Evolutionary conservation across 805 yeast species (phyloP), one percentile per base, ranked within the genome.

Genomic region (Wickerhamiella brachini): DNA sequence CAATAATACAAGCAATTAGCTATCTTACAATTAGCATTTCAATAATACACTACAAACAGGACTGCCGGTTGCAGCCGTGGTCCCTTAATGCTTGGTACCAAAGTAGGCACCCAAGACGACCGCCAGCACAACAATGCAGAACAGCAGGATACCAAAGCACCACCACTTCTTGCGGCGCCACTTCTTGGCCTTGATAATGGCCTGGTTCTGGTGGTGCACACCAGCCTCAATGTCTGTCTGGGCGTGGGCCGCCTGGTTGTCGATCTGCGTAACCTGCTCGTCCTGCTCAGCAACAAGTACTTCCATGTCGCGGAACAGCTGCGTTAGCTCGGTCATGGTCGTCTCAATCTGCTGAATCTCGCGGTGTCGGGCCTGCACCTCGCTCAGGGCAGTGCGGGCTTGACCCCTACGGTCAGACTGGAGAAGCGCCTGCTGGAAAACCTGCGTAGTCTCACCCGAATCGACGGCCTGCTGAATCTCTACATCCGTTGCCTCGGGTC

Each of bases 231-330:
- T 81, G 66, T 93, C 94, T 54, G 78, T 80, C 68, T 88, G 95
- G 24, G 96, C 97, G 51, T 73, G 76, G 53, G 72, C 79, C 55
- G 89, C 85, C 61, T 85, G 83, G 59, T 85, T 80, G 65, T 88
- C 88, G 57, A 87, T 80, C 63, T 80, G 84, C 64, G 82, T 85
- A 58, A 93, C 81, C 55, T 83, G 80, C 59, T 79, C 87, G 68
- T 89, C 95, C 72, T 93, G 97, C 70, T 89, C 95, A 59, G 90
- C 87, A 47, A 90, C 97, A 70, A 93, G 74, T 64, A 85, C 85
- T 70, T 93, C 97, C 93, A 93, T 86, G 66, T 93, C 97, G 63
- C 83, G 84, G 74, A 93, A 88, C 66, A 93, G 78, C 72, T 86
- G 95, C 43, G 94, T 85, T 69, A 93, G 78, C 70, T 93, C 98